Base-by-base conservation (phyloP, 306 rosid species). In the Comarum palustre region DNA sequence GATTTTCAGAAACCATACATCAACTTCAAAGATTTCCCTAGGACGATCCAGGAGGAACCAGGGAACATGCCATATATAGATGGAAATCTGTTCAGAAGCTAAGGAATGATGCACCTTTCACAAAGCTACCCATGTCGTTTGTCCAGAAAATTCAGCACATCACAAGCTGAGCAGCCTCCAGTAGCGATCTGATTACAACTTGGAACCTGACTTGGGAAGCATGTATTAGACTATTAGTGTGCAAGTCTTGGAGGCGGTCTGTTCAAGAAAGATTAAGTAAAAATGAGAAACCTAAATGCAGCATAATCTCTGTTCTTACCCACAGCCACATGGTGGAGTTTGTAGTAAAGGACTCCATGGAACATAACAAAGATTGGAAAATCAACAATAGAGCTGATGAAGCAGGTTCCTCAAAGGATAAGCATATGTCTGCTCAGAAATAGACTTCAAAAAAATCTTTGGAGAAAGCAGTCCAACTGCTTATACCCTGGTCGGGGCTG, bases 221-320 rank as follows among this genome's bases (percentile, higher is more conserved):
- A 43, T 15, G 6, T 16, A 22, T 43, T 7, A 59, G 10, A n/a
- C n/a, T n/a, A n/a, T n/a, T n/a, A n/a, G n/a, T 55, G 16, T 20
- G 29, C 1, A 54, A 54, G 31, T 54, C 60, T 22, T 54, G 31
- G 32, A 41, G 15, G 13, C 46, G 11, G 31, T 68, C 19, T 27
- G 19, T 25, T 19, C n/a, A 50, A 50, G 73, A 19, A 50, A 52
- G 3, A 71, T 71, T 1, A 32, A 25, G 66, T 25, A 25, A 54
- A 46, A 29, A 14, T 52, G 50, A 71, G 41, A 16, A 55, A 25
- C 75, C 75, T 55, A 20, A 24, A 39, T 55, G 52, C 31, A 39
- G 54, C 41, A 55, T 32, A 1, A 32, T 19, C 15, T 1, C 17
- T 4, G 55, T 34, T 41, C 55, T 51, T 29, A 50, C 62, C 63